Percentiles rank a stretch among this genome's conserved stretches.
phyloP scores from a whole-genome alignment of 176 grass and related monocot genomes.

The Musa schizocarpa region DNA sequence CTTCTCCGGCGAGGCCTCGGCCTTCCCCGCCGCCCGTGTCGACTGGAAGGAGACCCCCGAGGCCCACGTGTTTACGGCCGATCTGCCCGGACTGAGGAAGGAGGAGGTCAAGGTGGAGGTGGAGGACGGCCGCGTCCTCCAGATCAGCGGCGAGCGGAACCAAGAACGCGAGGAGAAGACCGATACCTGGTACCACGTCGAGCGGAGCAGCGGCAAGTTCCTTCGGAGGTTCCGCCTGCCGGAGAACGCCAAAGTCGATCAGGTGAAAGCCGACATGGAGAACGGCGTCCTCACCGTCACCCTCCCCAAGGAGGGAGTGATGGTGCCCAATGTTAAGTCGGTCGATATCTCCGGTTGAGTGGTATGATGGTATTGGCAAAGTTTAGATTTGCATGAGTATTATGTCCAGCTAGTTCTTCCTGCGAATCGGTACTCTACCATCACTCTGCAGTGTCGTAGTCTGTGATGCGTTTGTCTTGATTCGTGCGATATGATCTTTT shows the following conservation, averaged over 20 bases:
- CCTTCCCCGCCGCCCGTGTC: neutral
- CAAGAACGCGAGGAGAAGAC: neutral
- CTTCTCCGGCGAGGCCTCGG: neutral
- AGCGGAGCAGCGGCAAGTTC: slow-evolving; percentile 4
- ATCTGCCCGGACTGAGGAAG: neutral
- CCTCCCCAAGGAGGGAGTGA: neutral
- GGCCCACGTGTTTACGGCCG: slow-evolving; percentile 3
- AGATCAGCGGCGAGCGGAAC: slow-evolving; percentile 7
- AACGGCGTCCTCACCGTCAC: slow-evolving; percentile 3
- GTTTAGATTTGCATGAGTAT: too few relatives aligned
- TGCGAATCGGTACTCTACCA: too few relatives aligned
- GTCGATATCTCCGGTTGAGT: neutral
- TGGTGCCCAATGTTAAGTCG: neutral
- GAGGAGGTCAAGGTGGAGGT: slow-evolving; percentile 1
- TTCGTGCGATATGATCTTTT: too few relatives aligned
- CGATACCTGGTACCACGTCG: neutral
- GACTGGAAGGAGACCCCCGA: slow-evolving; percentile 6
- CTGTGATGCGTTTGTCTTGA: too few relatives aligned
- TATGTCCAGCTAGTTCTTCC: too few relatives aligned
- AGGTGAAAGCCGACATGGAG: neutral
- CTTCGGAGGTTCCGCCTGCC: neutral
- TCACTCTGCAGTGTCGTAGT: too few relatives aligned
- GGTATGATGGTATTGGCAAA: too few relatives aligned
- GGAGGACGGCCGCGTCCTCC: neutral
- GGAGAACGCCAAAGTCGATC: neutral